Evolutionary conservation across 768 basidiomycete species (phyloP).

Genomic region (Suillus clintonianus): DNA sequence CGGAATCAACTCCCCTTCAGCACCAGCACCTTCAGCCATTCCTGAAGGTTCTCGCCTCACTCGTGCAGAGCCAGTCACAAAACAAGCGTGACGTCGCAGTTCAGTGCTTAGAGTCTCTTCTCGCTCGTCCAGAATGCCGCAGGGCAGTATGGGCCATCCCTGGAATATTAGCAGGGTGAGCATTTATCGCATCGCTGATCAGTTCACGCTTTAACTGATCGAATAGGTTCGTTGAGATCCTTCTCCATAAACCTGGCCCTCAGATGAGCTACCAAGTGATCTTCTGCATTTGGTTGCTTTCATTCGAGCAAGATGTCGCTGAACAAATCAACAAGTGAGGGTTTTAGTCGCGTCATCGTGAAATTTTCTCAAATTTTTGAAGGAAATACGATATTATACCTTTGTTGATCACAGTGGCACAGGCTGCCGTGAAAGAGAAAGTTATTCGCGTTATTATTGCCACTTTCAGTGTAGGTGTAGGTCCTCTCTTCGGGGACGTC

Average conservation of each 20-base stretch:
- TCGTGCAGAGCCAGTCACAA: conserved; percentile 59
- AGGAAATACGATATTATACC: conserved; percentile 93
- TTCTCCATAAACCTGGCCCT: conserved; percentile 79
- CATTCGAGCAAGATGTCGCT: conserved; percentile 86
- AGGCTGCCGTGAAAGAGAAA: conserved; percentile 94
- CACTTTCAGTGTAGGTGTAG: conserved; percentile 71
- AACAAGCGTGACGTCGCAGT: conserved; percentile 88
- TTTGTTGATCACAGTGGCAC: conserved; percentile 78
- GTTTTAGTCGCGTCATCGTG: not conserved
- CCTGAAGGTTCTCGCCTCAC: conserved; percentile 55
- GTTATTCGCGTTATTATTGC: conserved; percentile 92
- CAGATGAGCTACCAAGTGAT: conserved; percentile 96
- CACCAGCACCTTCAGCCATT: conserved; percentile 60
- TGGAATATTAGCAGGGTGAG: conserved; percentile 68
- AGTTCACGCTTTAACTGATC: no score
- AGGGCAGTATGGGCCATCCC: conserved; percentile 78
- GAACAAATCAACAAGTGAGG: conserved; percentile 84
- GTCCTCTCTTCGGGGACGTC: not conserved
- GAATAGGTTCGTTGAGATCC: conserved; percentile 75
- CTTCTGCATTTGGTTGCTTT: conserved; percentile 92
- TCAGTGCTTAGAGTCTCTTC: conserved; percentile 84
- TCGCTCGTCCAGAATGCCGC: conserved; percentile 80
- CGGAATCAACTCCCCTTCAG: conserved; percentile 50
- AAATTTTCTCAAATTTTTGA: conserved; percentile 2
- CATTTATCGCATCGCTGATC: not conserved